Percentiles rank a stretch among this genome's conserved stretches.
Conservation (phyloP, 2,329 filamentous ascomycete genomes). For the Xylaria sp. region DNA sequence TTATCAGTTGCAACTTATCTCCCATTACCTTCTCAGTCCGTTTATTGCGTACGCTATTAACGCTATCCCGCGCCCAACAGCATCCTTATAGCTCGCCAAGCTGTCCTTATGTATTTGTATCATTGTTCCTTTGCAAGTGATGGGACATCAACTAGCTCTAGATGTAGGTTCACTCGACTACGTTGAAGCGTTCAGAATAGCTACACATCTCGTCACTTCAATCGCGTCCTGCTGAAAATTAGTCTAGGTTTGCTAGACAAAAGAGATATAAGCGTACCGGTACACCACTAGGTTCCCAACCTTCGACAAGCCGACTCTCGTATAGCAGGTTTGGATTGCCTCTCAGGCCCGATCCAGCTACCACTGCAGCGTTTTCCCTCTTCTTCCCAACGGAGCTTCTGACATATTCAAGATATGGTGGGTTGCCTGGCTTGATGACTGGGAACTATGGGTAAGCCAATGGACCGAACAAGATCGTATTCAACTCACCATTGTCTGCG, state of each 20-base stretch:
- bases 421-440: slow-evolving; percentile 76
- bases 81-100: neutral
- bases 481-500: slow-evolving; percentile 67
- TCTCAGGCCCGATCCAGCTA: slow-evolving; percentile 38
- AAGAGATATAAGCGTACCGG: slow-evolving; percentile 59
- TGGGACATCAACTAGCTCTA: neutral
- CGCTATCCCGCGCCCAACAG: neutral
- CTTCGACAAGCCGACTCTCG: slow-evolving; percentile 69
- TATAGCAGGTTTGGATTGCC: slow-evolving; percentile 75
- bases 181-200: slow-evolving; percentile 46
- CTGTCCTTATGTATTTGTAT: neutral
- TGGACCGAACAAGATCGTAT: neutral
- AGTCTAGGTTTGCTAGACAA: slow-evolving; percentile 34
- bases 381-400: slow-evolving; percentile 72
- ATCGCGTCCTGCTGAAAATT: slow-evolving; percentile 66
- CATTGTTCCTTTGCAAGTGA: neutral
- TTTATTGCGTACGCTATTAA: neutral
- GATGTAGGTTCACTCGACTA: neutral
- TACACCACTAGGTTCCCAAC: slow-evolving; percentile 74
- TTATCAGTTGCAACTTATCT: neutral
- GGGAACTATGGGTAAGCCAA: neutral
- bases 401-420: slow-evolving; percentile 76
- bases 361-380: slow-evolving; percentile 53
- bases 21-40: neutral
- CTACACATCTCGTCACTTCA: slow-evolving; percentile 71